A percentile compares a stretch with the other conserved stretches of the same genome.
Conservation (phyloP, 306 rosid species). For the Sicyos edulis region DNA sequence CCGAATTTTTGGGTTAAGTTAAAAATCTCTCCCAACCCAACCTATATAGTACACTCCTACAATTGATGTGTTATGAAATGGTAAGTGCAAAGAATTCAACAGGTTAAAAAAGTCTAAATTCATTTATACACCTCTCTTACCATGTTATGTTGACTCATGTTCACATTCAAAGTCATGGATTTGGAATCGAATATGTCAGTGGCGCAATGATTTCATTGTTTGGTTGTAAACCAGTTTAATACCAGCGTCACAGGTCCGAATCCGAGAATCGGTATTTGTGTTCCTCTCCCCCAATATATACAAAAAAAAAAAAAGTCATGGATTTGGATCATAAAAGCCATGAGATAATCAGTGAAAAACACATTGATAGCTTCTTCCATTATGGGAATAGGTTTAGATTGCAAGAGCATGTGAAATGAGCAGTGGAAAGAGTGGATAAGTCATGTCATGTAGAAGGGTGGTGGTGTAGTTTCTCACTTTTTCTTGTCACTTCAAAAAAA, state of each 20-base stretch:
- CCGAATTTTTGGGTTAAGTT: too few relatives aligned
- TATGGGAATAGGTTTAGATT: neutral
- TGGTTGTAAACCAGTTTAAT: too few relatives aligned
- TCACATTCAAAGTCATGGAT: neutral
- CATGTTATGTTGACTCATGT: neutral
- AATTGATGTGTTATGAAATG: neutral
- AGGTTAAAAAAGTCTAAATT: neutral
- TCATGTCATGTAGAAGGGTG: neutral
- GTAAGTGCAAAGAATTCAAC: neutral
- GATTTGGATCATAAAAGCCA: neutral
- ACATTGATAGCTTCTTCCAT: constrained; percentile 13
- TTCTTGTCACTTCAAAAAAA: neutral
- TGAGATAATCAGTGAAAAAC: neutral
- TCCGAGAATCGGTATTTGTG: too few relatives aligned
- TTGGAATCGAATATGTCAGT: too few relatives aligned
- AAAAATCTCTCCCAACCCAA: too few relatives aligned
- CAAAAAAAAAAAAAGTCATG: too few relatives aligned
- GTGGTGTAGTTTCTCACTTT: constrained; percentile 8
- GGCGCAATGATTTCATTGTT: too few relatives aligned
- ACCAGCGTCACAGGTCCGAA: too few relatives aligned
- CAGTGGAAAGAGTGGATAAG: neutral
- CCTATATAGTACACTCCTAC: neutral
- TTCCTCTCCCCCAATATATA: too few relatives aligned
- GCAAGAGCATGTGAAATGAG: constrained; percentile 10
- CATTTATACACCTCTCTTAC: neutral